Conservation (phyloP, 2,329 filamentous ascomycete species). For the Verticillium zaregamsianum region DNA sequence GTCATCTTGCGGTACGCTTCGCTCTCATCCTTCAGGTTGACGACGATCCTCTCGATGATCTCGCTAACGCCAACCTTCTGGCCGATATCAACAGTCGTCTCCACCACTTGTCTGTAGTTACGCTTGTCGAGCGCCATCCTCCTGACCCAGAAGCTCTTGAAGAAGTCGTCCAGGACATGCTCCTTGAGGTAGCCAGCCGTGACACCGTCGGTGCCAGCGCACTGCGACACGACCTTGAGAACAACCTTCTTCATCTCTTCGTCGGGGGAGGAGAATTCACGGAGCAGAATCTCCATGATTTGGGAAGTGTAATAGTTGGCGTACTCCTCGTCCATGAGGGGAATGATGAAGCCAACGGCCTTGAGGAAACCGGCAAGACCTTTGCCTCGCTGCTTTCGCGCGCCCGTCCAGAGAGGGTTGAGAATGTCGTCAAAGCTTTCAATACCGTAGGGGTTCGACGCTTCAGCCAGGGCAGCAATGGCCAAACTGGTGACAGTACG, state of each 20-base stretch:
- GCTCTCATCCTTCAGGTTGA: conserved; percentile 95
- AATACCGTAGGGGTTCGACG: conserved; percentile 96
- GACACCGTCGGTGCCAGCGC: conserved; percentile 89
- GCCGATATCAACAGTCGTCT: conserved; percentile 94
- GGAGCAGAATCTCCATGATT: conserved; percentile 96
- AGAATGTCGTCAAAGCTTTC: conserved; percentile 98
- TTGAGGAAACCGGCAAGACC: conserved; percentile 94
- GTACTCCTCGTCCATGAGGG: conserved; percentile 98
- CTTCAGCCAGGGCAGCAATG: conserved; percentile 91
- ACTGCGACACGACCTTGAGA: conserved; percentile 94
- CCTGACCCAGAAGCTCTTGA: conserved; percentile 98
- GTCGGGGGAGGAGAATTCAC: conserved; percentile 94
- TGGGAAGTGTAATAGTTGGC: conserved; percentile 98
- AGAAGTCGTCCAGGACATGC: conserved; percentile 91
- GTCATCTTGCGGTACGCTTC: conserved; percentile 99
- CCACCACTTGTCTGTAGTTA: conserved; percentile 96
- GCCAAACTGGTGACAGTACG: conserved; percentile 93
- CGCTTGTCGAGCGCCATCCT: conserved; percentile 96
- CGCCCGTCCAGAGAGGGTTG: conserved; percentile 95
- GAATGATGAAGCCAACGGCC: conserved; percentile 96
- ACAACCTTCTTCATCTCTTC: conserved; percentile 99
- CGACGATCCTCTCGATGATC: conserved; percentile 88
- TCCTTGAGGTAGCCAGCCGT: conserved; percentile 94
- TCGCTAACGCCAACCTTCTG: conserved; percentile 97
- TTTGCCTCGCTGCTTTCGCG: conserved; percentile 93